Evolutionary conservation across 371 early-diverging fungal species (phyloP).

Genomic region (Zychaea mexicana): DNA sequence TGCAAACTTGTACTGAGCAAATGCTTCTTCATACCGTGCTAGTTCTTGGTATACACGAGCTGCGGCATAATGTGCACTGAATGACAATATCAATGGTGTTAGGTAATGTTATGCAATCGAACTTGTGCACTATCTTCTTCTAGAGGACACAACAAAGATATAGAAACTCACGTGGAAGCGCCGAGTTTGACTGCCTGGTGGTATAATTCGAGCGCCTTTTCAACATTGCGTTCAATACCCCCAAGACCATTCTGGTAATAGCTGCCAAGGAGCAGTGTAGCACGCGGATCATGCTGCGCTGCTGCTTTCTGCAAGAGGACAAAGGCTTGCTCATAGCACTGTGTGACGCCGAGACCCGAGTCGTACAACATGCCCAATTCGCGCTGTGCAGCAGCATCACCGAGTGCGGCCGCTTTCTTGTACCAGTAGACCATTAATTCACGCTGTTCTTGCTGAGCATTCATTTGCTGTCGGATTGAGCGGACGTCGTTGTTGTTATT

Average conservation of each 20-base stretch:
- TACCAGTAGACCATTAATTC: slow-evolving; percentile 44
- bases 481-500: not conserved
- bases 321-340: slow-evolving; percentile 73
- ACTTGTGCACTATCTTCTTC: no score
- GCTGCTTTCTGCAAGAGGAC: slow-evolving; percentile 77
- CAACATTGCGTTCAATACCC: slow-evolving; percentile 44
- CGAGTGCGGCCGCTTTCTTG: slow-evolving; percentile 43
- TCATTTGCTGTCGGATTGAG: slow-evolving; percentile 19
- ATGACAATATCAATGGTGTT: not conserved
- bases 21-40: slow-evolving; percentile 23
- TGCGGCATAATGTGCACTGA: slow-evolving; percentile 29
- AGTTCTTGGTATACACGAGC: slow-evolving; percentile 27
- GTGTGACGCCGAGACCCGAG: slow-evolving; percentile 60
- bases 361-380: slow-evolving; percentile 86
- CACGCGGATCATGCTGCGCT: slow-evolving; percentile 73
- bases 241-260: slow-evolving; percentile 46
- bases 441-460: slow-evolving; percentile 20
- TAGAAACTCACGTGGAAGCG: slow-evolving; percentile 21
- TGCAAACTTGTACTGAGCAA: slow-evolving; percentile 17
- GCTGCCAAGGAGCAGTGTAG: slow-evolving; percentile 66
- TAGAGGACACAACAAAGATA: no score
- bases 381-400: slow-evolving; percentile 65
- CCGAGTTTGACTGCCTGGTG: slow-evolving; percentile 26
- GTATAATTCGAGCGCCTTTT: slow-evolving; percentile 52
- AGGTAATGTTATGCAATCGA: no score